phyloP scores from a whole-genome alignment of 306 rosid species.

The Sicyos edulis region DNA sequence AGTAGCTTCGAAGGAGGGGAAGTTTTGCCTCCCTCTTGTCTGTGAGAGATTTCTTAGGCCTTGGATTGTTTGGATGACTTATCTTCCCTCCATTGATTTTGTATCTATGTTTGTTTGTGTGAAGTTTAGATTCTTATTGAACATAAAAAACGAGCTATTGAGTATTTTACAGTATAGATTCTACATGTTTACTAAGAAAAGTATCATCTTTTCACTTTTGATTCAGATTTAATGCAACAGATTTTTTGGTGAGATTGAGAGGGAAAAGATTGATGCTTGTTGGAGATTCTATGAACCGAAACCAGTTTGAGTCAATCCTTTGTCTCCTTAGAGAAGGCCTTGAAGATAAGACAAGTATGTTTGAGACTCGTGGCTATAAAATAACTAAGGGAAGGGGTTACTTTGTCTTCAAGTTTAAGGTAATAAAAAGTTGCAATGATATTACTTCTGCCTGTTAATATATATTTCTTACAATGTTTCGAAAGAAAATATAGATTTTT shows the following conservation, averaged over 20 bases:
- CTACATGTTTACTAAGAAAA: no score
- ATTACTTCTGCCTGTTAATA: background rate
- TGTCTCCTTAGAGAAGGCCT: conserved; percentile 79
- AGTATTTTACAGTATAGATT: no score
- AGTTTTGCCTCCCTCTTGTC: no score
- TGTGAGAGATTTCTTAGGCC: no score
- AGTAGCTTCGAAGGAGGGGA: no score
- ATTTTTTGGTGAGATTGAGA: conserved; percentile 68
- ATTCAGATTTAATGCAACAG: conserved; percentile 76
- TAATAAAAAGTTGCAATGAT: conserved; percentile 21
- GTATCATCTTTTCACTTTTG: no score
- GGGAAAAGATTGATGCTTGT: conserved; percentile 80
- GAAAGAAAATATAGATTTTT: background rate
- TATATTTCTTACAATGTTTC: background rate
- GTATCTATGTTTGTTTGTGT: no score
- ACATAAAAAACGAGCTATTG: no score
- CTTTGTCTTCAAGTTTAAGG: conserved; percentile 76
- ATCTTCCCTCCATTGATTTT: no score
- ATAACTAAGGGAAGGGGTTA: conserved; percentile 90
- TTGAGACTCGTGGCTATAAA: conserved; percentile 69
- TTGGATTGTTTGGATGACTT: no score
- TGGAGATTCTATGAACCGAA: conserved; percentile 93
- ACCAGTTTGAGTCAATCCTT: conserved; percentile 89
- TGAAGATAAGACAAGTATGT: conserved; percentile 73
- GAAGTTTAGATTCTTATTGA: no score